These are phyloP conservation scores for Barnettozyma sucrosica DNA, from an alignment of 805 yeast genomes.

Conservation along the genomic window DNA sequence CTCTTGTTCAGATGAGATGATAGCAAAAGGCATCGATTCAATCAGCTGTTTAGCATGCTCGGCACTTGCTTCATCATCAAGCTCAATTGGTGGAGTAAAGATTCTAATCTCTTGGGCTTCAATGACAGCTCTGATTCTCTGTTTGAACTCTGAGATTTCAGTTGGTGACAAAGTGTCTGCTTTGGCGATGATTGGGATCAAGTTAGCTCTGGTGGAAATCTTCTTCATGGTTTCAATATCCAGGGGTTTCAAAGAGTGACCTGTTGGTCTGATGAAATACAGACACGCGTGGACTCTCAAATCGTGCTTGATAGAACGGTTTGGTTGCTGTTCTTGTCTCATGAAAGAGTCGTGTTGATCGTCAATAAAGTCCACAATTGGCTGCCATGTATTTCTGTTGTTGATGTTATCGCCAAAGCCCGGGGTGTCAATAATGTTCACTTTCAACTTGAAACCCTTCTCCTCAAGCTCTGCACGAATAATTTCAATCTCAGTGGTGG, in stretches of 20 bases:
- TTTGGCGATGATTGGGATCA: constrained; percentile 69
- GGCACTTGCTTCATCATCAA: constrained; percentile 67
- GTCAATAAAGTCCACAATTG: constrained; percentile 82
- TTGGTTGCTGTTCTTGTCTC: constrained; percentile 93
- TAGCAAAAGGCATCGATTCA: constrained; percentile 83
- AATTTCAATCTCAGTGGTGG: constrained; percentile 75
- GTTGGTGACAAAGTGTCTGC: constrained; percentile 24
- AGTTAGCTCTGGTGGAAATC: constrained; percentile 70
- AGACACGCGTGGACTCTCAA: constrained; percentile 86
- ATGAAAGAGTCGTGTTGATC: constrained; percentile 84
- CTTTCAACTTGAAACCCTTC: constrained; percentile 68
- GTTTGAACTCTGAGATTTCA: constrained; percentile 24
- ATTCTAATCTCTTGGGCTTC: constrained; percentile 79
- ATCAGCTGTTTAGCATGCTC: constrained; percentile 77
- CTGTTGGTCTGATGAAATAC: constrained; percentile 88
- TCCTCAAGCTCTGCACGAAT: constrained; percentile 79
- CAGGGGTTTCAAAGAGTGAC: constrained; percentile 79
- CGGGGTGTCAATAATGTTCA: constrained; percentile 86
- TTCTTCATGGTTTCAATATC: constrained; percentile 88
- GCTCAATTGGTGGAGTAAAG: constrained; percentile 77
- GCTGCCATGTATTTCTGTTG: constrained; percentile 81
- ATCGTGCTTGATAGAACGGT: constrained; percentile 60
- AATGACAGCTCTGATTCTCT: constrained; percentile 74
- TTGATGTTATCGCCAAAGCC: constrained; percentile 91
- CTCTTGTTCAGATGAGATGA: constrained; percentile 72